Conservation (phyloP, 495 filamentous ascomycete species). For the Echria macrotheca region DNA sequence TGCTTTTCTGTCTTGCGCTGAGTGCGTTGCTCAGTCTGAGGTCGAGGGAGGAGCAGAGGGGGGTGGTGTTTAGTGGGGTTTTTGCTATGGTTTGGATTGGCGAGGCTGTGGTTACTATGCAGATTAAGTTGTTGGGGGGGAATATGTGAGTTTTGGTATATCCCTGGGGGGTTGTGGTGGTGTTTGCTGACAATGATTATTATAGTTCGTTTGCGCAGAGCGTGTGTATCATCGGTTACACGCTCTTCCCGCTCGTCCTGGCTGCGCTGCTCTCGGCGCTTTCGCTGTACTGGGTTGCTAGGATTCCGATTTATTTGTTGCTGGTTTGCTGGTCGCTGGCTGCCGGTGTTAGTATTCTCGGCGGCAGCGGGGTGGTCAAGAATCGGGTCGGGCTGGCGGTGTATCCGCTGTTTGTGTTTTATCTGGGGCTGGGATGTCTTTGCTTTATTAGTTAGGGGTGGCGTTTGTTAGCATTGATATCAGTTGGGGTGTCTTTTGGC, state of each 20-base stretch:
- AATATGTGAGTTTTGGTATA: slow-evolving; percentile 71
- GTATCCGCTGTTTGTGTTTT: slow-evolving; percentile 94
- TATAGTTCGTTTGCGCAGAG: slow-evolving; percentile 95
- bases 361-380: slow-evolving; percentile 88
- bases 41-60: slow-evolving; percentile 69
- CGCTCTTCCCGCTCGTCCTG: slow-evolving; percentile 95
- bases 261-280: slow-evolving; percentile 84
- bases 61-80: slow-evolving; percentile 86
- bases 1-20: slow-evolving; percentile 86
- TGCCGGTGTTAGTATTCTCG: slow-evolving; percentile 91
- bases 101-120: slow-evolving; percentile 93
- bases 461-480: too few species aligned
- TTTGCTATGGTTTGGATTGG: slow-evolving; percentile 97
- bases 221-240: slow-evolving; percentile 96
- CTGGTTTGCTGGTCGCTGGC: slow-evolving; percentile 89
- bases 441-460: slow-evolving; percentile 81
- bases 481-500: too few species aligned
- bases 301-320: slow-evolving; percentile 85
- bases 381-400: slow-evolving; percentile 94
- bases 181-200: too few species aligned
- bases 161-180: too few species aligned
- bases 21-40: slow-evolving; percentile 77
- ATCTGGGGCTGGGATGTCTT: slow-evolving; percentile 83
- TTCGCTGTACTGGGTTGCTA: slow-evolving; percentile 63
- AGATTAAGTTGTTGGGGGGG: slow-evolving; percentile 95